Conservation (phyloP, 1,284 basidiomycete species). For the Flammula alnicola region DNA sequence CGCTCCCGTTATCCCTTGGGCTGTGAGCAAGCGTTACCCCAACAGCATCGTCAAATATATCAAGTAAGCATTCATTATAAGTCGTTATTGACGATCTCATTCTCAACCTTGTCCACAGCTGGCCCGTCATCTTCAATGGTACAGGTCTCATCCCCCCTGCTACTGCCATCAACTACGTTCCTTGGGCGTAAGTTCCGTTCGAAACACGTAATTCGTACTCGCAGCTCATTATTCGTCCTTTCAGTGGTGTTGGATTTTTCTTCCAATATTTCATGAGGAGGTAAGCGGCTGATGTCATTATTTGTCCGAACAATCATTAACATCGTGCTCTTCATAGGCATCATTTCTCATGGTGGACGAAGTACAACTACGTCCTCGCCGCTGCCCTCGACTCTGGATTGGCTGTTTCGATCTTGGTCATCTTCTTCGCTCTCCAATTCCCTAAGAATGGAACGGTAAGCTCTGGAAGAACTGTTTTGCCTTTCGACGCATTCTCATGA, state of each 20-base stretch:
- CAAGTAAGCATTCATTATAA: slow-evolving; percentile 38
- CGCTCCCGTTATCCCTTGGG: slow-evolving; percentile 43
- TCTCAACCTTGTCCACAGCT: slow-evolving; percentile 5
- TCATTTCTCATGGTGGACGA: slow-evolving; percentile 74
- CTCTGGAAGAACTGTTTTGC: slow-evolving; percentile 2
- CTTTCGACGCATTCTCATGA: neutral
- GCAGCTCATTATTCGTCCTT: slow-evolving; percentile 19
- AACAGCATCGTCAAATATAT: slow-evolving; percentile 46
- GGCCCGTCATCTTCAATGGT: slow-evolving; percentile 50
- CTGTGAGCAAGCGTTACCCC: slow-evolving; percentile 40
- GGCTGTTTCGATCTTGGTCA: slow-evolving; percentile 51
- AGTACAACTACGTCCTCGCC: slow-evolving; percentile 72
- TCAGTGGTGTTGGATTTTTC: slow-evolving; percentile 54
- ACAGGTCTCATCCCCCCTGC: slow-evolving; percentile 54
- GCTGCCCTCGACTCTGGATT: slow-evolving; percentile 64
- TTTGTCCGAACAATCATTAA: slow-evolving; percentile 32
- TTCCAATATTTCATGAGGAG: slow-evolving; percentile 67
- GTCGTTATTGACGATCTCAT: neutral
- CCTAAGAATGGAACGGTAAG: slow-evolving; percentile 43
- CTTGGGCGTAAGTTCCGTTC: slow-evolving; percentile 43
- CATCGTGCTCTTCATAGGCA: slow-evolving; percentile 43
- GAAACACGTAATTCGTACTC: neutral
- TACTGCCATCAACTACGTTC: slow-evolving; percentile 47
- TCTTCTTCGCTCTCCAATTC: slow-evolving; percentile 56
- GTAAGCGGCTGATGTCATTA: slow-evolving; percentile 18